A percentile compares a stretch with the other conserved stretches of the same genome.
These are phyloP conservation scores for Populus simonii DNA, from an alignment of 345 rosid species.

Conservation along the genomic window DNA sequence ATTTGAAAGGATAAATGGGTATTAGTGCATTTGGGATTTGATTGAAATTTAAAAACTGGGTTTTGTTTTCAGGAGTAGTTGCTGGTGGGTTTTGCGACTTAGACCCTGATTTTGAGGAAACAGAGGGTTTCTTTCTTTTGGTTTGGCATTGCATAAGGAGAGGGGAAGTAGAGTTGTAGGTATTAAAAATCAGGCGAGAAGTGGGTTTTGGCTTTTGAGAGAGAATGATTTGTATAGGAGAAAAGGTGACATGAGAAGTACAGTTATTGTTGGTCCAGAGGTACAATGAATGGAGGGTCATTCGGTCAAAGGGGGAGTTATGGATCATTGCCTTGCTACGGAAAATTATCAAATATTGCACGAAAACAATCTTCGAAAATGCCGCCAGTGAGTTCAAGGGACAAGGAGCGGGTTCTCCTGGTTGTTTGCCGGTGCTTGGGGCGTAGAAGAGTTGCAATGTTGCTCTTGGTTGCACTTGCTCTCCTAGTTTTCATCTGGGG, in stretches of 20 bases:
- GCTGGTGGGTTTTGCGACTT: not conserved
- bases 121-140: not conserved
- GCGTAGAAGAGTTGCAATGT: conserved; percentile 61
- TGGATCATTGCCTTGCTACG: conserved; percentile 46
- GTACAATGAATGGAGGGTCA: conserved; percentile 75
- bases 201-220: not conserved
- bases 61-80: not conserved
- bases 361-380: conserved; percentile 43
- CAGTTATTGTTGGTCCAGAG: conserved; percentile 37
- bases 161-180: not conserved
- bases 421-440: conserved; percentile 52
- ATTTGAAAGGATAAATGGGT: not conserved
- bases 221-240: not conserved
- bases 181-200: not conserved
- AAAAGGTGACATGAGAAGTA: conserved; percentile 8
- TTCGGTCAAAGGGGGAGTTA: conserved; percentile 60
- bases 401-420: conserved; percentile 60
- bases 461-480: conserved; percentile 58
- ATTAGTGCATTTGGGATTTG: not conserved
- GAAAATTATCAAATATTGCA: conserved; percentile 26
- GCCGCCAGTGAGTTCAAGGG: conserved; percentile 52
- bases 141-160: not conserved
- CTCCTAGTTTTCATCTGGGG: conserved; percentile 71
- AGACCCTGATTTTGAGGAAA: not conserved
- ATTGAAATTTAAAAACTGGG: not conserved